phyloP scores from a whole-genome alignment of 1,284 basidiomycete species.

The Cryptococcus depauperatus region DNA sequence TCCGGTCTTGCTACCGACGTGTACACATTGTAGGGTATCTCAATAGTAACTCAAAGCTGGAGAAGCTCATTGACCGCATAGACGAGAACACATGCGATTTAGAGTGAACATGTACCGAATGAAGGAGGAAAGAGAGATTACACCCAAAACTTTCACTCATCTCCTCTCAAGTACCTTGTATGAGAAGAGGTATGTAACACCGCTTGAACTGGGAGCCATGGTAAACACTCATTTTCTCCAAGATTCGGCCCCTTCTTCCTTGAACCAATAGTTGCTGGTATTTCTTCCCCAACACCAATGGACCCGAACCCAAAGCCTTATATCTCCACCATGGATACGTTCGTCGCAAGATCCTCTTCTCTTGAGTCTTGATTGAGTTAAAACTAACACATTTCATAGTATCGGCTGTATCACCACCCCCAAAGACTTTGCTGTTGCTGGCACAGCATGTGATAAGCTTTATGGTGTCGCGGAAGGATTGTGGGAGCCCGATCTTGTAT shows the following conservation, averaged over 20 bases:
- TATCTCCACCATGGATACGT: conserved; percentile 89
- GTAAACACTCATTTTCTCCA: too few species aligned
- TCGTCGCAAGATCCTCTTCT: conserved; percentile 14
- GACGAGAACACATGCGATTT: conserved; percentile 81
- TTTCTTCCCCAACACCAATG: conserved; percentile 53
- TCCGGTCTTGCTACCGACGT: conserved; percentile 92
- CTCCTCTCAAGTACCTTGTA: conserved; percentile 96
- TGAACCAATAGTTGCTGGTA: conserved; percentile 92
- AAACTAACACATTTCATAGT: conserved; percentile 18
- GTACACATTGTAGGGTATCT: conserved; percentile 63
- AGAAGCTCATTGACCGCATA: conserved; percentile 38
- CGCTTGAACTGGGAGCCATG: not conserved
- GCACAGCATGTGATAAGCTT: conserved; percentile 86
- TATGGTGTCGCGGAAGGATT: conserved; percentile 97
- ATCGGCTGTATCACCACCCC: conserved; percentile 67
- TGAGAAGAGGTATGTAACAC: conserved; percentile 59
- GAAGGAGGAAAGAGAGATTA: conserved; percentile 97
- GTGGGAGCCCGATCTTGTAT: conserved; percentile 88
- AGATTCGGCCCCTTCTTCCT: conserved; percentile 93
- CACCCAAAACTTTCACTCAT: conserved; percentile 92
- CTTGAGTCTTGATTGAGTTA: not conserved
- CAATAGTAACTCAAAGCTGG: not conserved
- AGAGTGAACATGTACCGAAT: conserved; percentile 99
- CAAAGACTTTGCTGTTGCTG: conserved; percentile 89
- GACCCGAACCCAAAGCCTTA: conserved; percentile 78